A percentile compares a stretch with the other conserved stretches of the same genome.
phyloP scores from a whole-genome alignment of 2,329 filamentous ascomycete species.

The Aspergillus sp. region DNA sequence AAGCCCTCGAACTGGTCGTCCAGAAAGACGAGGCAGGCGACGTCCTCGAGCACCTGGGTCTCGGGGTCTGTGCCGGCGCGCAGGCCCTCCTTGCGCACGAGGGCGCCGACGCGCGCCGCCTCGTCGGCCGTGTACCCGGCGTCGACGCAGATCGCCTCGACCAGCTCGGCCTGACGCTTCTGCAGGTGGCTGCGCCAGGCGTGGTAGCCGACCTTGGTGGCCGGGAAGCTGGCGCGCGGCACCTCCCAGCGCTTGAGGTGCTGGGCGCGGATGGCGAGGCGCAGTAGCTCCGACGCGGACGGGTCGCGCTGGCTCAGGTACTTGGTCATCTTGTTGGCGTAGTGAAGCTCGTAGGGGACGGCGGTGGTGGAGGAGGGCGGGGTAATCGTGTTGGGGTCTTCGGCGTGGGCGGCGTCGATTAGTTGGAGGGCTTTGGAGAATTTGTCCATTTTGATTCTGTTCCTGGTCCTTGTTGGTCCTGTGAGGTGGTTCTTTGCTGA shows the following conservation, averaged over 20 bases:
- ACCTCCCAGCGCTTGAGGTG: conserved; percentile 86
- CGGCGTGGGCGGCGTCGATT: conserved; percentile 71
- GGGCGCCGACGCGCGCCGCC: conserved; percentile 61
- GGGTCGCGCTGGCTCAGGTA: conserved; percentile 66
- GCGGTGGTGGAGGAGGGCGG: conserved; percentile 30
- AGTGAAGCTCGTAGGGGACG: conserved; percentile 77
- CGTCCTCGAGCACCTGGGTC: conserved; percentile 77
- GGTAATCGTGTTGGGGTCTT: conserved; percentile 59
- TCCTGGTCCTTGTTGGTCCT: too few species aligned
- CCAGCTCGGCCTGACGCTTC: conserved; percentile 68
- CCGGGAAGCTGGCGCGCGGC: conserved; percentile 69
- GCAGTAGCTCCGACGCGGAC: conserved; percentile 63
- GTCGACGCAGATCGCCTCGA: conserved; percentile 52
- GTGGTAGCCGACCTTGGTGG: conserved; percentile 73
- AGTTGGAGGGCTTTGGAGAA: conserved; percentile 55
- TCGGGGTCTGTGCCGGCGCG: conserved; percentile 42
- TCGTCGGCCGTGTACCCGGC: conserved; percentile 54
- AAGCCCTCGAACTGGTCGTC: conserved; percentile 85
- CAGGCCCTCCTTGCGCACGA: conserved; percentile 78
- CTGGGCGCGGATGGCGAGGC: conserved; percentile 77
- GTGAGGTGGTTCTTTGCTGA: background rate
- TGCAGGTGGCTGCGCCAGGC: conserved; percentile 74
- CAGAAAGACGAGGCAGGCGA: conserved; percentile 82
- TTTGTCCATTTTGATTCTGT: conserved; percentile 30
- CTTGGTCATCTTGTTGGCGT: conserved; percentile 73